These are phyloP conservation scores for Balakata baccata DNA, from an alignment of 345 rosid genomes.

Conservation along the genomic window DNA sequence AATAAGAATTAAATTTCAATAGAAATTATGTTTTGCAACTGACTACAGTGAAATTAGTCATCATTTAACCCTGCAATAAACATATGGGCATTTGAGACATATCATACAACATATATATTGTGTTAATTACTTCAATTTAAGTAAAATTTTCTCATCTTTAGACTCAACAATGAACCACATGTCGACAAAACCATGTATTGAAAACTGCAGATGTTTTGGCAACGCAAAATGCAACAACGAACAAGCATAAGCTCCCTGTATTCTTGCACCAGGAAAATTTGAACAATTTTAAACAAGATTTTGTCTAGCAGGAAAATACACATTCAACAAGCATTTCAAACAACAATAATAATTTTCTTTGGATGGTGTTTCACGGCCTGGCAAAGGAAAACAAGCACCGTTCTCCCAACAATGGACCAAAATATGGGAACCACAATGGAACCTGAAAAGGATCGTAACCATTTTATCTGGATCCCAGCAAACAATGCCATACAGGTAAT, in stretches of 20 bases:
- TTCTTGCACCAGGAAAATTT: background rate
- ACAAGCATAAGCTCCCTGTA: background rate
- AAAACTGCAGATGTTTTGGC: background rate
- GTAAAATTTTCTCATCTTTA: background rate
- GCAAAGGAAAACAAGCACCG: constrained; percentile 3
- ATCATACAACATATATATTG: no score
- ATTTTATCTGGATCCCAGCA: constrained; percentile 12
- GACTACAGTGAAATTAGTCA: no score
- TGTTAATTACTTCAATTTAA: background rate
- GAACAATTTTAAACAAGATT: background rate
- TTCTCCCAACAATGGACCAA: background rate
- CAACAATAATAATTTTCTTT: background rate
- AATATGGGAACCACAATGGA: background rate
- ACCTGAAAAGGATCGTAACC: constrained; percentile 11
- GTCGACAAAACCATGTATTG: no score
- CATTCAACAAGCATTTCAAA: background rate
- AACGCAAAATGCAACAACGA: background rate
- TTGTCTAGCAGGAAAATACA: background rate
- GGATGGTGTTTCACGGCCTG: background rate
- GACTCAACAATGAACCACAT: no score
- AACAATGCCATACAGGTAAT: constrained; percentile 5
- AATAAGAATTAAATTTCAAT: no score
- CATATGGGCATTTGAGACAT: no score
- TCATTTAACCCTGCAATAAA: no score
- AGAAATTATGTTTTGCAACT: no score